Conservation (phyloP, 768 basidiomycete genomes). For the Hypsizygus marmoreus region DNA sequence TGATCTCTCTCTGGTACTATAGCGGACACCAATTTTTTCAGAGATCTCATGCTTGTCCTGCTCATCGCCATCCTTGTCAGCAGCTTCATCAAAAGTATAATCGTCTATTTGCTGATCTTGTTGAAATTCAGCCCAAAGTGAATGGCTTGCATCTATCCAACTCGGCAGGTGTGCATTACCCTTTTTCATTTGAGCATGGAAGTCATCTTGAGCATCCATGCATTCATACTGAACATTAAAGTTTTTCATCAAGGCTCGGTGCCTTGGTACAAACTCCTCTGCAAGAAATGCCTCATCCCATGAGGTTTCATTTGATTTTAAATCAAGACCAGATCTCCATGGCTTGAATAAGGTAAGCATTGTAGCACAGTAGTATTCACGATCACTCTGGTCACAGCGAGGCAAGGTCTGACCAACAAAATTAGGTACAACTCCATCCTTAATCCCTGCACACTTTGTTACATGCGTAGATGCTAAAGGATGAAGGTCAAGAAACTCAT, state of each 20-base stretch:
- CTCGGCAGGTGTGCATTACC: no score
- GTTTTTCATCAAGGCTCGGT: conserved; percentile 23
- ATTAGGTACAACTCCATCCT: not conserved
- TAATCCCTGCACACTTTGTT: not conserved
- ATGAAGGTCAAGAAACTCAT: not conserved
- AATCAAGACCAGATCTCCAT: conserved; percentile 25
- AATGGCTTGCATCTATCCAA: no score
- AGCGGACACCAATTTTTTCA: not conserved
- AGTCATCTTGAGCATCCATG: no score
- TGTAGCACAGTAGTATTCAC: no score
- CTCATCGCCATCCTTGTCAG: not conserved
- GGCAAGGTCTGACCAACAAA: conserved; percentile 4
- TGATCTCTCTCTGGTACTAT: no score
- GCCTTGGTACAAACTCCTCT: conserved; percentile 17
- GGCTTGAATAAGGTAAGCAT: no score
- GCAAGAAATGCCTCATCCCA: no score
- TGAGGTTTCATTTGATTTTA: conserved; percentile 12
- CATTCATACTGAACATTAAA: no score
- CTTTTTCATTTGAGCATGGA: no score
- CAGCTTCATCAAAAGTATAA: no score
- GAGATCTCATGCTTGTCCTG: no score
- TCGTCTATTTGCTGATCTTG: conserved; percentile 11
- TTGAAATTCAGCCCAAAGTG: no score
- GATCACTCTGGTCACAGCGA: conserved; percentile 4
- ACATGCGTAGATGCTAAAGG: conserved; percentile 1